Conservation (phyloP, 2,329 filamentous ascomycete species). For the Ophiostoma perfectum region DNA sequence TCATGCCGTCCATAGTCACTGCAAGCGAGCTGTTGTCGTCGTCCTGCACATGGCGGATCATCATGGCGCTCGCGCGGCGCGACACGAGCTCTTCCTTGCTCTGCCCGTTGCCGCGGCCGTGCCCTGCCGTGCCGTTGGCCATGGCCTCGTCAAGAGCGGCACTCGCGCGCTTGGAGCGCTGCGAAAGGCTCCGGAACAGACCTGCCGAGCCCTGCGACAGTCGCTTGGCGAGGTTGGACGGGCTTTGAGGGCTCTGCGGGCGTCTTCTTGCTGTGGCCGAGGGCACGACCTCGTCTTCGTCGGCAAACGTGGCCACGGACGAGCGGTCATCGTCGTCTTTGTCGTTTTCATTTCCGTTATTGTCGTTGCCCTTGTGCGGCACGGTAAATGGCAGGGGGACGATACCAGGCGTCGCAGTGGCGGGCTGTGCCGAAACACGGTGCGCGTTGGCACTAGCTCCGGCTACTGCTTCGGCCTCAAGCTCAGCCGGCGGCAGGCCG, state of each 20-base stretch:
- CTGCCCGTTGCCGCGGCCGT: slow-evolving; percentile 25
- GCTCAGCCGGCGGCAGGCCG: slow-evolving; percentile 21
- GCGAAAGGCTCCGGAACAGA: slow-evolving; percentile 43
- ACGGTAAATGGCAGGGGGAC: slow-evolving; percentile 62
- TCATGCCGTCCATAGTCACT: slow-evolving; percentile 53
- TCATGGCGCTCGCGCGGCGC: slow-evolving; percentile 29
- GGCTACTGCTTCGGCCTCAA: neutral
- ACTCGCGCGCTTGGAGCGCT: slow-evolving; percentile 31
- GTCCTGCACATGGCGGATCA: slow-evolving; percentile 35
- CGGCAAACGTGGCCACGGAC: slow-evolving; percentile 65
- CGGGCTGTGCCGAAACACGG: neutral
- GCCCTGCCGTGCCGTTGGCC: slow-evolving; percentile 18
- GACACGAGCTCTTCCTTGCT: slow-evolving; percentile 46
- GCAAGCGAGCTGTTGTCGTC: slow-evolving; percentile 49
- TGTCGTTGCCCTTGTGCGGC: slow-evolving; percentile 33
- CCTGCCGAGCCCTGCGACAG: slow-evolving; percentile 46
- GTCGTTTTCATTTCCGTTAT: slow-evolving; percentile 36
- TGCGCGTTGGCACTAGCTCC: neutral
- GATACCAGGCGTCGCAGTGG: slow-evolving; percentile 40
- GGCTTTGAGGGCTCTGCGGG: slow-evolving; percentile 14
- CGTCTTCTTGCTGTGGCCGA: slow-evolving; percentile 22
- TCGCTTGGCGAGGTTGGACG: slow-evolving; percentile 41
- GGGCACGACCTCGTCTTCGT: slow-evolving; percentile 47
- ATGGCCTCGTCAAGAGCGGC: slow-evolving; percentile 22
- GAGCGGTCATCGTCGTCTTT: slow-evolving; percentile 48